Percentiles rank a stretch among this genome's conserved stretches.
These are phyloP conservation scores for Geranium brycei DNA, from an alignment of 345 rosid species.

Conservation along the genomic window DNA sequence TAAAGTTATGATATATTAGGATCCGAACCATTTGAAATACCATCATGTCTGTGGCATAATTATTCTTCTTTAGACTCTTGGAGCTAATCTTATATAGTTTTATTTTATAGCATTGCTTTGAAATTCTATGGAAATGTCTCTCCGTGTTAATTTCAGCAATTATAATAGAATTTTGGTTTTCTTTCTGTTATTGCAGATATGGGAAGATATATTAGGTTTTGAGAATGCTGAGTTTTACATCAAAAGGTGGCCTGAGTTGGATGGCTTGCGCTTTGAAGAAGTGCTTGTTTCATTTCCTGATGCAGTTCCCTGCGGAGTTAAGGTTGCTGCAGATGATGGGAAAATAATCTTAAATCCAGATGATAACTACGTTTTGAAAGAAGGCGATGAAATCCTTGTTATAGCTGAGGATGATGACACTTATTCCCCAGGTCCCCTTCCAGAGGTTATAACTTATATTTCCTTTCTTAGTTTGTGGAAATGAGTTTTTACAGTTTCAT, in stretches of 20 bases:
- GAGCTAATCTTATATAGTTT: no score
- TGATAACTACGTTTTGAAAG: constrained; percentile 49
- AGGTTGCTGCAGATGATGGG: constrained; percentile 67
- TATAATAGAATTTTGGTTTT: neutral
- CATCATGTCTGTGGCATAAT: no score
- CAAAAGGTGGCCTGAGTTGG: constrained; percentile 78
- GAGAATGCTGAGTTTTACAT: constrained; percentile 84
- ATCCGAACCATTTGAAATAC: no score
- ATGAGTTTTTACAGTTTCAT: no score
- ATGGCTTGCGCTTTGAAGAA: constrained; percentile 56
- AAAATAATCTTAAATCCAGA: constrained; percentile 72
- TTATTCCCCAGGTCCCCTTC: constrained; percentile 73
- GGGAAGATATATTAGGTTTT: constrained; percentile 94
- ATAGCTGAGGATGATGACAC: constrained; percentile 96
- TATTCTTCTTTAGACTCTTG: neutral
- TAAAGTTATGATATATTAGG: neutral
- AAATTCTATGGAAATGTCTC: neutral
- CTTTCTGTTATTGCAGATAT: constrained; percentile 37
- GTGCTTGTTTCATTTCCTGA: constrained; percentile 74
- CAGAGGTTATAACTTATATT: constrained; percentile 40
- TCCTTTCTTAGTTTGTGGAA: no score
- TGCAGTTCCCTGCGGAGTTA: constrained; percentile 81
- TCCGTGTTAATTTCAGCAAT: neutral
- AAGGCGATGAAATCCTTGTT: constrained; percentile 86
- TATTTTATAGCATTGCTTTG: no score